These are phyloP conservation scores for Saccharomyces pastorianus DNA, from an alignment of 1,139 yeast genomes.

Conservation along the genomic window DNA sequence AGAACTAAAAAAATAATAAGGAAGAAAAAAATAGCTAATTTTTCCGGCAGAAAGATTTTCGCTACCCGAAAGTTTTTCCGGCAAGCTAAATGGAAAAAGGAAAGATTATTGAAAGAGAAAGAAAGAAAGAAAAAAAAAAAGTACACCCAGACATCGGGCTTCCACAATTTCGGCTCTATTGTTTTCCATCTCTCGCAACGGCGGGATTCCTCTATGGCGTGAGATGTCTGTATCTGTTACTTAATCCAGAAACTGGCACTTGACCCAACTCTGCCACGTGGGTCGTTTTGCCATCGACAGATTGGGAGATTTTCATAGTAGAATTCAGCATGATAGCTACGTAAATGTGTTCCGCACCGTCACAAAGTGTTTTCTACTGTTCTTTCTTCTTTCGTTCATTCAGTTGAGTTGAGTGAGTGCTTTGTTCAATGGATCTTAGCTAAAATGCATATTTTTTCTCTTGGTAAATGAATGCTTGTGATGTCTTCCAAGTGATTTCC, in stretches of 20 bases:
- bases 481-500: not conserved
- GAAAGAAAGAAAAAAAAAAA: too few relatives aligned
- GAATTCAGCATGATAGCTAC: not conserved
- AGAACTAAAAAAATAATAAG: too few relatives aligned
- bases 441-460: not conserved
- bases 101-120: not conserved
- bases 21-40: not conserved
- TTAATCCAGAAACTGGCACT: not conserved
- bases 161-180: not conserved
- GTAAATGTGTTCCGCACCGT: not conserved
- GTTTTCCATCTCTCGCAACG: not conserved
- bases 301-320: not conserved
- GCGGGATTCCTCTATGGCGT: not conserved
- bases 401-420: conserved; percentile 1
- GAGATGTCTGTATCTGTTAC: not conserved
- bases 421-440: not conserved
- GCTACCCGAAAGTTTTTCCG: not conserved
- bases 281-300: not conserved
- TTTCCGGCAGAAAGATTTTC: not conserved
- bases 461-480: not conserved
- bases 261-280: not conserved
- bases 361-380: not conserved
- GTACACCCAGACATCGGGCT: not conserved
- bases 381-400: not conserved
- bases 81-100: not conserved